These are phyloP conservation scores for Quercus cerris DNA, from an alignment of 306 rosid genomes.

Conservation along the genomic window DNA sequence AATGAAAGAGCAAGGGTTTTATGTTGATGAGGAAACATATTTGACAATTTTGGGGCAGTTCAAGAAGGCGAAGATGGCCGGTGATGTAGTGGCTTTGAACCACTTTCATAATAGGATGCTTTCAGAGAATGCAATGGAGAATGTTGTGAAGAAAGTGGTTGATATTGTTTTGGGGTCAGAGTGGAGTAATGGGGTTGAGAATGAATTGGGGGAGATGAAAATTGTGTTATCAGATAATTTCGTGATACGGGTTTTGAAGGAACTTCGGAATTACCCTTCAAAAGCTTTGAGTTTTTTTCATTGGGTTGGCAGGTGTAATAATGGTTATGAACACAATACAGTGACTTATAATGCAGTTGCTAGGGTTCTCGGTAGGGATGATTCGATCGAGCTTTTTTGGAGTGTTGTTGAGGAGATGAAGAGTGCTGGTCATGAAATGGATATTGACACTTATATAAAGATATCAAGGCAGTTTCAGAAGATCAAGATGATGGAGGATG, in stretches of 20 bases:
- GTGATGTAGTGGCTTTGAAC: slow-evolving; percentile 44
- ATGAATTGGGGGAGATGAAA: slow-evolving; percentile 40
- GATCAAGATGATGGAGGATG: slow-evolving; percentile 66
- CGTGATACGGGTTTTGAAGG: slow-evolving; percentile 61
- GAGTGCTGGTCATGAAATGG: slow-evolving; percentile 55
- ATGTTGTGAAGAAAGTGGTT: slow-evolving; percentile 50
- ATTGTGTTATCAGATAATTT: slow-evolving; percentile 52
- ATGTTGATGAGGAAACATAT: slow-evolving; percentile 56
- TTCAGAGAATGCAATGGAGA: slow-evolving; percentile 49
- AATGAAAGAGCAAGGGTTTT: slow-evolving; percentile 70
- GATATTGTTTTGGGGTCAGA: slow-evolving; percentile 48
- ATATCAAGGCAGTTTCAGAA: slow-evolving; percentile 63
- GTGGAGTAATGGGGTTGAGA: slow-evolving; percentile 54
- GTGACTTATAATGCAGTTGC: slow-evolving; percentile 70
- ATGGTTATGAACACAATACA: slow-evolving; percentile 49
- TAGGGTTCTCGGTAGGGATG: slow-evolving; percentile 57
- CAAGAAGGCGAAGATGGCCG: slow-evolving; percentile 47
- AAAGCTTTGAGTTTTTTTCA: slow-evolving; percentile 59
- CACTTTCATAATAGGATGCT: slow-evolving; percentile 53
- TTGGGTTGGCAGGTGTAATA: slow-evolving; percentile 48
- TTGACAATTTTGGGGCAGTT: slow-evolving; percentile 30
- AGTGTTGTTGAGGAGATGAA: slow-evolving; percentile 60
- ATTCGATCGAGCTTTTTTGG: slow-evolving; percentile 71
- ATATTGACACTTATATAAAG: slow-evolving; percentile 75
- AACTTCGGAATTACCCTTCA: slow-evolving; percentile 42